Evolutionary conservation across 2,329 filamentous ascomycete genomes (phyloP).

Genomic region (Endothia cerciana): DNA sequence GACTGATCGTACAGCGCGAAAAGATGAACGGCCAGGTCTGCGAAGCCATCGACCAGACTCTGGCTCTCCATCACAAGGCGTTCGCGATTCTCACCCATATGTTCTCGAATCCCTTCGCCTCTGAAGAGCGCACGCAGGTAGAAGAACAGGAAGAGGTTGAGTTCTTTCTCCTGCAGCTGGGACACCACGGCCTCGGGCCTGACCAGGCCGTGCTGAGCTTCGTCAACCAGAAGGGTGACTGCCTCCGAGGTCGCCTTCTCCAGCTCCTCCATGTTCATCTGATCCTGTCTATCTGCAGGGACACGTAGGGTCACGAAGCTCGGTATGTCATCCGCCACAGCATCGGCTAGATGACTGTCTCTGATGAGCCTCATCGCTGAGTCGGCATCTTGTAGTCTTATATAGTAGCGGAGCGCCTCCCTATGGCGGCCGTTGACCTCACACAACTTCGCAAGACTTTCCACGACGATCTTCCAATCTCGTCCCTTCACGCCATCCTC

Average conservation of each 20-base stretch:
- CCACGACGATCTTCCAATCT: conserved; percentile 90
- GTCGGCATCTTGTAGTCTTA: conserved; percentile 89
- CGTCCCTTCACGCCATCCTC: conserved; percentile 72
- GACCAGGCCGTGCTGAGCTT: conserved; percentile 87
- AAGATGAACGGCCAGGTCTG: conserved; percentile 82
- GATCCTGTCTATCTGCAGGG: conserved; percentile 67
- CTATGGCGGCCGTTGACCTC: conserved; percentile 79
- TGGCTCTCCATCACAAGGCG: conserved; percentile 62
- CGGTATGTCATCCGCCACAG: conserved; percentile 86
- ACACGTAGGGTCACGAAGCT: conserved; percentile 88
- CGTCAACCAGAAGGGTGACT: conserved; percentile 83
- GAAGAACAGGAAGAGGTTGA: conserved; percentile 83
- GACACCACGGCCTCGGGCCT: conserved; percentile 75
- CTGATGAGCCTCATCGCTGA: conserved; percentile 84
- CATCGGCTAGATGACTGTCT: conserved; percentile 87
- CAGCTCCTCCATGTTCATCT: conserved; percentile 70
- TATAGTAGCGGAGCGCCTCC: conserved; percentile 87
- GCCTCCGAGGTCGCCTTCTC: conserved; percentile 82
- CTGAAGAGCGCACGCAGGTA: conserved; percentile 88
- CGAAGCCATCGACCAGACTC: conserved; percentile 81
- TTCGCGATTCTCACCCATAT: conserved; percentile 57
- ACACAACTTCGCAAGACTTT: conserved; percentile 81
- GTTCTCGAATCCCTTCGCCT: conserved; percentile 66
- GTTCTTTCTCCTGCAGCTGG: conserved; percentile 71
- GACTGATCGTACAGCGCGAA: conserved; percentile 83